Base-by-base conservation (phyloP, 345 rosid species). In the Murraya koenigii region DNA sequence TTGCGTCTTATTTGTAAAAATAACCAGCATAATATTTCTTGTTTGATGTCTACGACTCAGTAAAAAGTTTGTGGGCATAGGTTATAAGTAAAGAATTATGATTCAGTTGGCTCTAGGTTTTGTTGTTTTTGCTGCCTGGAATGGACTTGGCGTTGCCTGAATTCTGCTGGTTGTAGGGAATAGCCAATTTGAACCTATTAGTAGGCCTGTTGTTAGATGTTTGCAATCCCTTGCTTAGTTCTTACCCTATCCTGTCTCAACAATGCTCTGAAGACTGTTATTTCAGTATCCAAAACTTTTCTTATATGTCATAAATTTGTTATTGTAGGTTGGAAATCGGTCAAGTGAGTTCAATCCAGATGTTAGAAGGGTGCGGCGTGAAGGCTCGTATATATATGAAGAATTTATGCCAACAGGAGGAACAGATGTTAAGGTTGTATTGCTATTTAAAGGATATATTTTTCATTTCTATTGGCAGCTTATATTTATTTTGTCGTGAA, bases 331-430 rank as follows among this genome's bases (percentile, higher is more conserved):
- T 67, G 99, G 99, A 68, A 97, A 94, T 78, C 89, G 99, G 61
- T 97, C 99, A 52, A 97, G 99, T 81, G 98, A 94, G 86, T 97
- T 97, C 83, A 94, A 93, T 79, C 98, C 99, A 22, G 99, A 97
- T 56, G 98, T 94, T 52, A 90, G 99, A 91, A 90, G 97, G 88
- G 99, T 94, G 83, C 88, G 99, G 83, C 94, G 99, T 77, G 99
- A 90, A 89, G 95, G 97, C 73, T 93, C 99, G 75, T 97, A 93
- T 82, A 94, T 97, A 84, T 97, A 94, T 35, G 99, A 97, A 88
- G 99, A 94, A 88, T 94, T 97, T 85, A 85, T 97, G 99, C 99
- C 99, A 72, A 97, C 98, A 8, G 99, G 98, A 73, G 98, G 99
- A 86, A 97, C 99, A 58, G 99, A 97, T 90, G 99, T 97, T 80